Evolutionary conservation across 148 eudicot species (phyloP).

Genomic region (Salicornia ramosissima): DNA sequence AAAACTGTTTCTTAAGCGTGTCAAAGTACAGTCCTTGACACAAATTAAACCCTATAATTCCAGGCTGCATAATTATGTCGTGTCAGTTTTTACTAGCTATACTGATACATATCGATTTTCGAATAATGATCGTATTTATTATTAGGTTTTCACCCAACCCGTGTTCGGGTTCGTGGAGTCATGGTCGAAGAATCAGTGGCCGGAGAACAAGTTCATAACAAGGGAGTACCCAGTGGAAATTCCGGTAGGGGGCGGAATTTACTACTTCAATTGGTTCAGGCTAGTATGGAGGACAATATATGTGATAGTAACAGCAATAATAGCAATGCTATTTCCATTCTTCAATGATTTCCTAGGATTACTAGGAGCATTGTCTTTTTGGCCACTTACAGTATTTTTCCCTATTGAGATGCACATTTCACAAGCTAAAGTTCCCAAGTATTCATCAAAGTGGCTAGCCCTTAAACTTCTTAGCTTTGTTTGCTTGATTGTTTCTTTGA

Average conservation of each 20-base stretch:
- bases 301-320: conserved; percentile 51
- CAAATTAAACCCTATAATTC: no score
- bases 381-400: conserved; percentile 72
- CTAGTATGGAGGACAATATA: conserved; percentile 75
- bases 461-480: conserved; percentile 52
- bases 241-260: conserved; percentile 40
- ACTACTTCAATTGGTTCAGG: conserved; percentile 60
- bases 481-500: conserved; percentile 58
- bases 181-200: conserved; percentile 39
- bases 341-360: conserved; percentile 83
- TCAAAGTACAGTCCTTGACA: no score
- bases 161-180: conserved; percentile 61
- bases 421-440: conserved; percentile 54
- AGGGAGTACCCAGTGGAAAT: conserved; percentile 39
- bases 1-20: no score
- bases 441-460: conserved; percentile 54
- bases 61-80: no score
- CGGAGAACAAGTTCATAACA: conserved; percentile 59
- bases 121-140: no score
- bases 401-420: conserved; percentile 76
- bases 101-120: no score
- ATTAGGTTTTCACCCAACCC: conserved; percentile 81
- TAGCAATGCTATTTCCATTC: conserved; percentile 87
- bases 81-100: no score
- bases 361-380: conserved; percentile 71